Conservation (phyloP, 2,329 filamentous ascomycete genomes). For the Beauveria brongniartii region DNA sequence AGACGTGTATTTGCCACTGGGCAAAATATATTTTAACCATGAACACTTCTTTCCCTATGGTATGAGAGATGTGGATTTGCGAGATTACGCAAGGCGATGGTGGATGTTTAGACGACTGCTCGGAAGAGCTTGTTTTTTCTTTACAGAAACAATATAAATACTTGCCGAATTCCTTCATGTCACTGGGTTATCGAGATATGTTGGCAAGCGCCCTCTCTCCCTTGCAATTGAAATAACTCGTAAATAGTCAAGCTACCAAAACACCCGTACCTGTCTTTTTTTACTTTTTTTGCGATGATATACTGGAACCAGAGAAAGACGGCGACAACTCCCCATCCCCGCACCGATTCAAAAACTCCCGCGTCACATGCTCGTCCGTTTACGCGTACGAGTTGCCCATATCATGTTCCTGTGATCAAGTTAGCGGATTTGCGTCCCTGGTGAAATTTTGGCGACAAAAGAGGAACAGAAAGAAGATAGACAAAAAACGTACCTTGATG, state of each 20-base stretch:
- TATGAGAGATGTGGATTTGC: neutral
- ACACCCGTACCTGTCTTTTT: neutral
- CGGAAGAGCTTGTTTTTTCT: neutral
- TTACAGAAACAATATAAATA: neutral
- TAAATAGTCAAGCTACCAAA: neutral
- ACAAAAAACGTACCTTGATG: constrained; percentile 56
- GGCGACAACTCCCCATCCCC: neutral
- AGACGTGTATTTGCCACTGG: too few relatives aligned
- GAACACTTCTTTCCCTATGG: neutral
- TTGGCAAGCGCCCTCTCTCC: neutral
- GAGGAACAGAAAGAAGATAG: neutral
- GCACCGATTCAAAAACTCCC: constrained; percentile 5
- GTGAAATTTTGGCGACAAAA: too few relatives aligned
- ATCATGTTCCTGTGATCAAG: constrained; percentile 48
- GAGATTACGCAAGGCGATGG: neutral
- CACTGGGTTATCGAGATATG: neutral
- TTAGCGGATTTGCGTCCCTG: neutral
- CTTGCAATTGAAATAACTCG: neutral
- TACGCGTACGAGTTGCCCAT: constrained; percentile 53
- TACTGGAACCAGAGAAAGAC: neutral
- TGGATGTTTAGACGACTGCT: neutral
- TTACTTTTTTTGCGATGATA: neutral
- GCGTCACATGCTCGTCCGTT: constrained; percentile 11
- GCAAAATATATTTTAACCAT: too few relatives aligned
- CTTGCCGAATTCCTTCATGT: neutral